phyloP scores from a whole-genome alignment of 495 filamentous ascomycete species.

The Bathelium albidoporum region DNA sequence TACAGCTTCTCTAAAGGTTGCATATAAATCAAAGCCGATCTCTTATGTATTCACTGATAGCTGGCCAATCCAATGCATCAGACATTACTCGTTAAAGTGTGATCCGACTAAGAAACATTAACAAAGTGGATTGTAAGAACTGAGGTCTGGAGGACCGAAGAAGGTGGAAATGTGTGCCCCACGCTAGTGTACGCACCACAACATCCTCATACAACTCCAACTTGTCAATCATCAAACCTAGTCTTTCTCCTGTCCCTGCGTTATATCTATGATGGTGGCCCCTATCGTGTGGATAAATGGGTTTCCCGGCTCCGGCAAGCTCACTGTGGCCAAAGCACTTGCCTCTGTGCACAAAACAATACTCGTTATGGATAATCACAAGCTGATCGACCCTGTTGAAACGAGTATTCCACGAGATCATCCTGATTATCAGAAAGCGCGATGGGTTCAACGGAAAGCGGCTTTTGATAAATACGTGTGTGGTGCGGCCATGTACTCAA shows the following conservation, averaged over 20 bases:
- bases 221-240: neutral
- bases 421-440: neutral
- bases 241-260: neutral
- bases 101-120: too few species aligned
- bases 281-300: neutral
- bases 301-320: neutral
- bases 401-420: neutral
- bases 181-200: too few species aligned
- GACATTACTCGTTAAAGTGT: too few species aligned
- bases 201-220: neutral
- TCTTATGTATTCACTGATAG: too few species aligned
- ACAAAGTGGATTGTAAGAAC: too few species aligned
- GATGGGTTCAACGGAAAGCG: neutral
- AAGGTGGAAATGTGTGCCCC: too few species aligned
- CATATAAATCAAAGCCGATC: too few species aligned
- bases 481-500: neutral
- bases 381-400: neutral
- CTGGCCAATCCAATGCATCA: too few species aligned
- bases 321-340: neutral
- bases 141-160: too few species aligned
- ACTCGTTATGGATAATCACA: neutral
- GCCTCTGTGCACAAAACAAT: neutral
- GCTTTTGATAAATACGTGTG: neutral
- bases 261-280: neutral
- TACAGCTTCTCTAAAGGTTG: too few species aligned